A percentile compares a stretch with the other conserved stretches of the same genome.
Evolutionary conservation across 352 stramenopile species (phyloP).

Genomic region (Globisporangium radiosum): DNA sequence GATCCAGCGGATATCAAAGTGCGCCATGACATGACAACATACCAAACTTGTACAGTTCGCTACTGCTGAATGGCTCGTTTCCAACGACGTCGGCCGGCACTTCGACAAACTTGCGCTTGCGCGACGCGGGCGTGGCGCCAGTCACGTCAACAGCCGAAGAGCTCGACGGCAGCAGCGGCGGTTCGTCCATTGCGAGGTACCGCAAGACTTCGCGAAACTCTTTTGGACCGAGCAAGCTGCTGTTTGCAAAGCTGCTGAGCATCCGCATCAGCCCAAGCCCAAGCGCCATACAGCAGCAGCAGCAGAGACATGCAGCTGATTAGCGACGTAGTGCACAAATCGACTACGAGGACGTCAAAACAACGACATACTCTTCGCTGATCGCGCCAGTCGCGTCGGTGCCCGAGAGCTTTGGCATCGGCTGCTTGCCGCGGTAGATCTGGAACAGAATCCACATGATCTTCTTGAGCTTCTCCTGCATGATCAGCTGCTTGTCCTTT

Average conservation of each 20-base stretch:
- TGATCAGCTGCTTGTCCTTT: slow-evolving; percentile 86
- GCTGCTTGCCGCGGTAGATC: slow-evolving; percentile 84
- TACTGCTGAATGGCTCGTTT: slow-evolving; percentile 9
- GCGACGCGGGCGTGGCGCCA: slow-evolving; percentile 20
- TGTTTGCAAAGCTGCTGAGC: slow-evolving; percentile 61
- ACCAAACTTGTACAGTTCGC: slow-evolving; percentile 30
- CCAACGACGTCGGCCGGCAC: slow-evolving; percentile 22
- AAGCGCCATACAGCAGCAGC: slow-evolving; percentile 26
- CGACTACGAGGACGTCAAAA: background rate
- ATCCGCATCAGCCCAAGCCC: too few species aligned
- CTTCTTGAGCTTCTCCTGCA: slow-evolving; percentile 90
- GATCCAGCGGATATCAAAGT: background rate
- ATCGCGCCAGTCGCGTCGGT: slow-evolving; percentile 47
- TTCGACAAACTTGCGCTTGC: slow-evolving; percentile 84
- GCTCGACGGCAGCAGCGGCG: slow-evolving; percentile 41
- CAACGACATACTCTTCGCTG: slow-evolving; percentile 73
- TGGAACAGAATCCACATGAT: slow-evolving; percentile 89
- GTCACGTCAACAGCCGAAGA: slow-evolving; percentile 25
- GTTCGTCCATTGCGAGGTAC: slow-evolving; percentile 83
- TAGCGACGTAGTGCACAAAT: slow-evolving; percentile 11
- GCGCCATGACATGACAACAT: slow-evolving; percentile 1
- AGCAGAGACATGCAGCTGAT: slow-evolving; percentile 3
- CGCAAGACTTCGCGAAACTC: slow-evolving; percentile 81
- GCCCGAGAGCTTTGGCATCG: slow-evolving; percentile 64
- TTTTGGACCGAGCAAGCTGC: slow-evolving; percentile 72